Base-by-base conservation (phyloP, 768 basidiomycete species). In the Termitomyces sp. region DNA sequence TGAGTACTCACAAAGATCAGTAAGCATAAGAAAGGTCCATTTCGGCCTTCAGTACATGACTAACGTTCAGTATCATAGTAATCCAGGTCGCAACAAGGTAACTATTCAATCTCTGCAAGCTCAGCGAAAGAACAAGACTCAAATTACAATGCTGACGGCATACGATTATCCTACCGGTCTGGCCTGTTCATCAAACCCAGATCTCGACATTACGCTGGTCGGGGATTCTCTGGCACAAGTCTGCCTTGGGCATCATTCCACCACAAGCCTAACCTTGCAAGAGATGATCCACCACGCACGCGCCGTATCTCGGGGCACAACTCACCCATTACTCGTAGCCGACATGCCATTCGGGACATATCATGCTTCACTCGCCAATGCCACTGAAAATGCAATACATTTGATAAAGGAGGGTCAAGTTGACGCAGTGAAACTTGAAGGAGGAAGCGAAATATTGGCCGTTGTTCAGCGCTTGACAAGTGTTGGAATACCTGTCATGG, bases 181-280 rank as follows among this genome's bases (percentile, higher is more conserved):
- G 58, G 82, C 83, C 16, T 82, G 79, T 63, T 82, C 82, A 14
- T 76, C 78, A 5, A 78, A 79, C 39, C 69, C 71, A 3, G 76
- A 82, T 26, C 80, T 94, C 61, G 96, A 99, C 72, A 89, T 99
- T 66, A 88, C 86, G 59, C 88, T 98, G 61, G 88, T 99, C 60
- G 96, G 96, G 64, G 96, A 99, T 75, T 96, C 94, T 14, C 83
- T 98, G 55, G 94, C 96, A 5, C 96, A 98, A 75, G 95, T 98
- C 45, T 93, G 93, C 64, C 83, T 97, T 60, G 96, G 96, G 0
- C 89, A 94, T 73, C 67, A 80, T 26, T 87, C 87, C 24, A 98
- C 96, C 2, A 97, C 89, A 32, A 81, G 83, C 52, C 84, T 99
- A 68, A 91, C 93, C 14, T 78, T 98, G 66, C 82, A 87, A 64